A percentile compares a stretch with the other conserved stretches of the same genome.
These are phyloP conservation scores for Colletotrichum eremochloae DNA, from an alignment of 2,329 filamentous ascomycete genomes.

Conservation along the genomic window DNA sequence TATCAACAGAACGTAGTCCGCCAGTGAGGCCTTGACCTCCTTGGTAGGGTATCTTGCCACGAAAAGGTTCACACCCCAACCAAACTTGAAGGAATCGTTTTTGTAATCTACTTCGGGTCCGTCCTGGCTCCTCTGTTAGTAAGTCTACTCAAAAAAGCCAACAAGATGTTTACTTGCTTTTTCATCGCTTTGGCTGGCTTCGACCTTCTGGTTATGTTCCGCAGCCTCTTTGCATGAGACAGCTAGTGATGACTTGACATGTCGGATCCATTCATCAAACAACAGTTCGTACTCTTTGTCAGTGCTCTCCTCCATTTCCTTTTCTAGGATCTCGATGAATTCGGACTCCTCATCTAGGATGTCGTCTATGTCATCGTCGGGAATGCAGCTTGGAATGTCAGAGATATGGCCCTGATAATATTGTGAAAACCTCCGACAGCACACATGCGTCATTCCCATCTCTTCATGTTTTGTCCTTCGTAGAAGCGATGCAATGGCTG, in stretches of 20 bases:
- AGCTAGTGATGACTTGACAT: not conserved
- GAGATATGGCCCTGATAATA: too few species aligned
- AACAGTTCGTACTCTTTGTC: not conserved
- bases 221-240: not conserved
- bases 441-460: conserved; percentile 25
- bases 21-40: not conserved
- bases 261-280: not conserved
- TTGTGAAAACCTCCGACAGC: not conserved
- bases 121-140: not conserved
- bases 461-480: not conserved
- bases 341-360: not conserved
- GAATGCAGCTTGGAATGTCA: too few species aligned
- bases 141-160: fast-evolving
- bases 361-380: not conserved
- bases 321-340: not conserved
- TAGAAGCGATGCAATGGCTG: not conserved
- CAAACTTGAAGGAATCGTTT: not conserved
- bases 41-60: fast-evolving
- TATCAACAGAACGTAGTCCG: not conserved
- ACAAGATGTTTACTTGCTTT: not conserved
- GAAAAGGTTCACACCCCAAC: fast-evolving
- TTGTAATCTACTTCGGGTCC: not conserved
- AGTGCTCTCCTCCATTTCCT: not conserved
- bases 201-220: not conserved
- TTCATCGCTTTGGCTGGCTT: fast-evolving